Evolutionary conservation across 2,329 filamentous ascomycete genomes (phyloP).

Genomic region (Phialocephala sp.): DNA sequence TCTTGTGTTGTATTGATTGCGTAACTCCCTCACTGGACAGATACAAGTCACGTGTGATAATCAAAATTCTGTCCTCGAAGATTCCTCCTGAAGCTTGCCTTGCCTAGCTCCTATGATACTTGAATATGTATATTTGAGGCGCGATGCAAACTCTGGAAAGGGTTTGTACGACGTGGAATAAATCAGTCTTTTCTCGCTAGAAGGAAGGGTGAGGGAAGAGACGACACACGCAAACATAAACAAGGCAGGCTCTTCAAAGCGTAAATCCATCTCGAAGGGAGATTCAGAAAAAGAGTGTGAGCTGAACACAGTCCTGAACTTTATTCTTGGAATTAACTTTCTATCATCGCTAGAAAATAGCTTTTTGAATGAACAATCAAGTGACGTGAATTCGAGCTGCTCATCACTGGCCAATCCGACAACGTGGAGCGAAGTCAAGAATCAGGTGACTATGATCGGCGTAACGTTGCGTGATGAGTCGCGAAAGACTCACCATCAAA

Average conservation of each 20-base stretch:
- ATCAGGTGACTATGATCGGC: not conserved
- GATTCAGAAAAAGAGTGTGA: too few species aligned
- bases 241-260: too few species aligned
- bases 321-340: too few species aligned
- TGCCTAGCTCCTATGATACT: conserved; percentile 23
- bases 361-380: not conserved
- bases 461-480: not conserved
- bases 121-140: conserved; percentile 25
- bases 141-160: conserved; percentile 15
- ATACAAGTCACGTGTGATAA: too few species aligned
- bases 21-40: too few species aligned
- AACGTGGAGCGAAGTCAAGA: not conserved
- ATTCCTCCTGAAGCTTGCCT: too few species aligned
- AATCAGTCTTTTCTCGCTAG: not conserved
- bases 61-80: too few species aligned
- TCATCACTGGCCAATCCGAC: not conserved
- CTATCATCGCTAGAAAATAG: too few species aligned
- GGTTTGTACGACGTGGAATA: conserved; percentile 20
- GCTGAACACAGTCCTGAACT: too few species aligned
- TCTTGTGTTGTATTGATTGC: too few species aligned
- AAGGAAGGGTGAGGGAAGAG: not conserved
- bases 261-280: too few species aligned
- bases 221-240: not conserved
- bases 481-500: not conserved
- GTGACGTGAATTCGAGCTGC: not conserved